A percentile compares a stretch with the other conserved stretches of the same genome.
phyloP scores from a whole-genome alignment of 2,329 filamentous ascomycete genomes.

The Neonectria hederae region DNA sequence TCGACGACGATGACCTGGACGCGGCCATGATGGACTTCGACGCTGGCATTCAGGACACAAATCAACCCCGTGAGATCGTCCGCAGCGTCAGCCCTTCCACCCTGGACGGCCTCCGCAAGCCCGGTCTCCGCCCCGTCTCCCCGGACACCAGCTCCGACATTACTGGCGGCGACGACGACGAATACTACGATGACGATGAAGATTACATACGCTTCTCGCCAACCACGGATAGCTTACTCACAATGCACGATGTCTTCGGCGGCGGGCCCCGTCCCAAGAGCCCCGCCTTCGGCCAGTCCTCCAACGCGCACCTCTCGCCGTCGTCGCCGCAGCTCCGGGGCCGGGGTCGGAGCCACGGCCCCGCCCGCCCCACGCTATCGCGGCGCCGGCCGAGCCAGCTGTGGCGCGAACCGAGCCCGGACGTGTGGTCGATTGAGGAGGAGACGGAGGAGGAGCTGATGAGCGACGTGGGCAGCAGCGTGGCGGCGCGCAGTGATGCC shows the following conservation, averaged over 20 bases:
- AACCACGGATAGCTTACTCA: constrained; percentile 51
- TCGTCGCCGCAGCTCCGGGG: constrained; percentile 45
- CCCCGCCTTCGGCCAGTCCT: constrained; percentile 44
- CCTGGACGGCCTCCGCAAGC: constrained; percentile 60
- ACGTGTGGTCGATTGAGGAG: constrained; percentile 69
- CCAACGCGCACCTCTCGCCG: constrained; percentile 42
- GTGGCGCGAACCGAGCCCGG: constrained; percentile 67
- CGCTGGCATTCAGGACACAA: constrained; percentile 65
- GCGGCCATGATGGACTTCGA: constrained; percentile 62
- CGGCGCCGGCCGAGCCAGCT: constrained; percentile 53
- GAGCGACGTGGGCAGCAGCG: constrained; percentile 53
- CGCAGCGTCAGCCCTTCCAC: constrained; percentile 67
- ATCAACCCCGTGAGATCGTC: constrained; percentile 56
- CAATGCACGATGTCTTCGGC: constrained; percentile 55
- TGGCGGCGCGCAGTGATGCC: constrained; percentile 43
- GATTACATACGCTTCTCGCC: constrained; percentile 61
- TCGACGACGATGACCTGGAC: constrained; percentile 54
- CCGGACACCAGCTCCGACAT: constrained; percentile 48
- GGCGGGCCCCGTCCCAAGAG: constrained; percentile 48
- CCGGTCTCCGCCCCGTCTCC: constrained; percentile 42
- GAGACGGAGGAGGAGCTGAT: constrained; percentile 64
- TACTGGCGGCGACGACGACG: constrained; percentile 54
- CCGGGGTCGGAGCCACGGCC: constrained; percentile 44
- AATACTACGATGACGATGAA: constrained; percentile 55
- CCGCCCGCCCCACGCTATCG: constrained; percentile 40